phyloP scores from a whole-genome alignment of 495 filamentous ascomycete species.

The Xylaria castorea region DNA sequence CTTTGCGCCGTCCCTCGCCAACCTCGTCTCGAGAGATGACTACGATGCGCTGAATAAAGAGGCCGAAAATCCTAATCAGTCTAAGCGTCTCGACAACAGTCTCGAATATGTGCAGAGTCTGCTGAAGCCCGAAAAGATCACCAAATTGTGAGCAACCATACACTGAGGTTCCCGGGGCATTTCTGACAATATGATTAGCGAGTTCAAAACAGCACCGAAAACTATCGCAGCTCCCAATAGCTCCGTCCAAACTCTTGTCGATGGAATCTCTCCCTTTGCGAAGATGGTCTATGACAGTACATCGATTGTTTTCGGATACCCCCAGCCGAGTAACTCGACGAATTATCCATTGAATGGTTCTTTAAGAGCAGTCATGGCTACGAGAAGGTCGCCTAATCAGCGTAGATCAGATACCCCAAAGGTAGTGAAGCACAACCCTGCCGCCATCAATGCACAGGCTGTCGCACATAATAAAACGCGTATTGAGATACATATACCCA shows the following conservation, averaged over 20 bases:
- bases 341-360: conserved; percentile 29
- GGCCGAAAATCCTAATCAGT: conserved; percentile 44
- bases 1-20: conserved; percentile 52
- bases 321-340: conserved; percentile 37
- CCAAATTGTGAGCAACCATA: conserved; percentile 68
- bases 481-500: conserved; percentile 41
- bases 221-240: conserved; percentile 13
- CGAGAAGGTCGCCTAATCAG: conserved; percentile 35
- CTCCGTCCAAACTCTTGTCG: conserved; percentile 34
- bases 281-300: conserved; percentile 53
- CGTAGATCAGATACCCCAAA: conserved; percentile 37
- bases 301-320: conserved; percentile 45
- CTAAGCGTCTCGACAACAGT: conserved; percentile 53
- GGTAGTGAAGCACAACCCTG: conserved; percentile 38
- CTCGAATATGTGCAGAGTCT: conserved; percentile 73
- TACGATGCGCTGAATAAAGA: conserved; percentile 62
- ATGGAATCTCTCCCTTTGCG: conserved; percentile 51
- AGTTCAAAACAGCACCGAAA: conserved; percentile 66
- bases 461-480: conserved; percentile 39
- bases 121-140: conserved; percentile 69
- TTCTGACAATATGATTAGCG: conserved; percentile 54
- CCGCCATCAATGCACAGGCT: conserved; percentile 34
- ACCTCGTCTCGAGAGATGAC: conserved; percentile 52
- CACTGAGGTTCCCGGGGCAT: neutral
- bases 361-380: conserved; percentile 27